Evolutionary conservation across 345 rosid species (phyloP).

Genomic region (Theobroma cacao): DNA sequence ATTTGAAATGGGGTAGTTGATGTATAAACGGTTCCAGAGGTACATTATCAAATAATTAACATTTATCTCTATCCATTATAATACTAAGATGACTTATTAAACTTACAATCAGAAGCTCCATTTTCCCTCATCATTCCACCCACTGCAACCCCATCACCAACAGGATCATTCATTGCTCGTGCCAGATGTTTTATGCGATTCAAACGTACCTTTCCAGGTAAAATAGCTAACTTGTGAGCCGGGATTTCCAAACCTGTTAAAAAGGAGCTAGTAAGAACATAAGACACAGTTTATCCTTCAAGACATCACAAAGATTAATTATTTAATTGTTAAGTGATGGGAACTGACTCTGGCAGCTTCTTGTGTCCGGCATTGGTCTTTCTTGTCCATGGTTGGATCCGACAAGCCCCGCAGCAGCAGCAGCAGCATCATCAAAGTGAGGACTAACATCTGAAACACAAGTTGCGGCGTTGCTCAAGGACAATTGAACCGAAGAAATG

Average conservation of each 20-base stretch:
- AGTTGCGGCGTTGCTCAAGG: constrained; percentile 18
- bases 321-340: neutral
- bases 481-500: constrained; percentile 20
- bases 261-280: neutral
- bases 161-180: constrained; percentile 46
- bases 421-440: constrained; percentile 14
- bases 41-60: neutral
- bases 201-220: constrained; percentile 56
- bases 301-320: neutral
- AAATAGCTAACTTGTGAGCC: constrained; percentile 40
- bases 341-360: constrained; percentile 44
- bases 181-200: constrained; percentile 80
- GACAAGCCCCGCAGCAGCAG: constrained; percentile 17
- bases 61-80: neutral
- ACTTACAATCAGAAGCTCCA: constrained; percentile 51
- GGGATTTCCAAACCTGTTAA: constrained; percentile 59
- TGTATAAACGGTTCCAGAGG: neutral
- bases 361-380: constrained; percentile 18
- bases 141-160: constrained; percentile 23
- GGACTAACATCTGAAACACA: constrained; percentile 31
- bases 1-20: neutral
- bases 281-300: neutral
- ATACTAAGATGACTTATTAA: neutral
- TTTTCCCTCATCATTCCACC: constrained; percentile 29
- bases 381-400: constrained; percentile 23